These are phyloP conservation scores for Talaromyces funiculosus DNA, from an alignment of 2,329 filamentous ascomycete species.

Conservation along the genomic window DNA sequence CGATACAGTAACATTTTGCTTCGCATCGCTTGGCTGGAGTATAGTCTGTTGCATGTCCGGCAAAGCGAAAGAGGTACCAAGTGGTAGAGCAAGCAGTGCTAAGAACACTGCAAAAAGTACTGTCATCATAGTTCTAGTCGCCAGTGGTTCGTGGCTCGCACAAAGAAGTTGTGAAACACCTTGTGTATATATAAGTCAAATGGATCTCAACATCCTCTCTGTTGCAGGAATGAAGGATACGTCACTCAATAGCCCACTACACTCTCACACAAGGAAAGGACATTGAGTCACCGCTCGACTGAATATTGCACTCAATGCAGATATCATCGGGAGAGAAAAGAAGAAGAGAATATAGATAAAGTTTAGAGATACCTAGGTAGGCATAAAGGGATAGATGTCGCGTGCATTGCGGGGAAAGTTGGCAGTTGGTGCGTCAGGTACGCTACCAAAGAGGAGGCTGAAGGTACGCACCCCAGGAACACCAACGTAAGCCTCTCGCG, in stretches of 20 bases:
- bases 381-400: not conserved
- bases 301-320: not conserved
- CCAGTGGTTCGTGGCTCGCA: not conserved
- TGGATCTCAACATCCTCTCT: not conserved
- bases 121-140: not conserved
- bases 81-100: conserved; percentile 3
- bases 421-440: not conserved
- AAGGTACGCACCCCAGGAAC: not conserved
- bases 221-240: not conserved
- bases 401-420: conserved; percentile 7
- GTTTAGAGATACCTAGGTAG: not conserved
- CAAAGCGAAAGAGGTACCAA: not conserved
- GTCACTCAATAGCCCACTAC: conserved; percentile 1
- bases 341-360: not conserved
- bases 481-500: not conserved
- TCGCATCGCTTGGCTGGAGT: not conserved
- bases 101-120: not conserved
- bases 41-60: conserved; percentile 4
- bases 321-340: not conserved
- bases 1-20: not conserved
- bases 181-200: not conserved
- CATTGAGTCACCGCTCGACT: conserved; percentile 1
- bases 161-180: not conserved
- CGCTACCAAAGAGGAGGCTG: not conserved
- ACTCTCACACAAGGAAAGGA: not conserved